A percentile compares a stretch with the other conserved stretches of the same genome.
phyloP scores from a whole-genome alignment of 208 protist species.

The Acanthamoeba rhysodes region DNA sequence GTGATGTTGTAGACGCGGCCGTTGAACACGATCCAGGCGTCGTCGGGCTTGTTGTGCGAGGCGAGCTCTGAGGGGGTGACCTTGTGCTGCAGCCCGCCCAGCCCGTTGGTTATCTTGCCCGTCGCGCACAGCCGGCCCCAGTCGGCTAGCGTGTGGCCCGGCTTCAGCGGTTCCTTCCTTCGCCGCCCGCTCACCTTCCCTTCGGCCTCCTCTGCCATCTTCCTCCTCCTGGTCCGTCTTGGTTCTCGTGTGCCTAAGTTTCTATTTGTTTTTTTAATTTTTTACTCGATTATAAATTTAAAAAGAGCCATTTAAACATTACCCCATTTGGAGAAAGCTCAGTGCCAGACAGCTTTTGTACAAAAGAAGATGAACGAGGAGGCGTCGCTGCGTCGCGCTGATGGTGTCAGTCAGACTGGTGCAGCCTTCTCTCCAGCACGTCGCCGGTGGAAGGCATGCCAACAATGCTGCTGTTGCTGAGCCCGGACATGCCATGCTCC shows the following conservation, averaged over 20 bases:
- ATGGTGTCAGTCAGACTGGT: not conserved
- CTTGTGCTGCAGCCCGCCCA: slow-evolving; percentile 22
- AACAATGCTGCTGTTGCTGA: not conserved
- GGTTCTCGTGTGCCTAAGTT: not conserved
- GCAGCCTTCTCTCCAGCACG: not conserved
- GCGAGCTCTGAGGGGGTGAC: slow-evolving; percentile 28
- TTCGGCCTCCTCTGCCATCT: slow-evolving; percentile 1
- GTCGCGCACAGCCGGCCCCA: slow-evolving; percentile 18
- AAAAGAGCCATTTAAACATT: too few relatives aligned
- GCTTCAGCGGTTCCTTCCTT: slow-evolving; percentile 43
- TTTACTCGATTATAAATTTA: too few relatives aligned
- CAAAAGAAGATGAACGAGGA: too few relatives aligned
- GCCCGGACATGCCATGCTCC: too few relatives aligned
- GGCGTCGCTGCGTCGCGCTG: too few relatives aligned
- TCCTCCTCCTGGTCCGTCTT: not conserved
- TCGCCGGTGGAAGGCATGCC: not conserved
- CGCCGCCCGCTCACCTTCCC: slow-evolving; percentile 12
- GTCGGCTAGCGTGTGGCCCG: slow-evolving; percentile 39
- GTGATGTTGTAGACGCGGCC: slow-evolving; percentile 64
- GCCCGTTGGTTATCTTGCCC: slow-evolving; percentile 23
- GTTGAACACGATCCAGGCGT: slow-evolving; percentile 52
- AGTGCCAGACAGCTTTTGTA: too few relatives aligned
- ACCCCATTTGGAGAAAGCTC: too few relatives aligned
- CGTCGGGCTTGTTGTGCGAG: not conserved
- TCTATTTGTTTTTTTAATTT: too few relatives aligned